These are phyloP conservation scores for Physaria fendleri DNA, from an alignment of 345 rosid genomes.

Conservation along the genomic window DNA sequence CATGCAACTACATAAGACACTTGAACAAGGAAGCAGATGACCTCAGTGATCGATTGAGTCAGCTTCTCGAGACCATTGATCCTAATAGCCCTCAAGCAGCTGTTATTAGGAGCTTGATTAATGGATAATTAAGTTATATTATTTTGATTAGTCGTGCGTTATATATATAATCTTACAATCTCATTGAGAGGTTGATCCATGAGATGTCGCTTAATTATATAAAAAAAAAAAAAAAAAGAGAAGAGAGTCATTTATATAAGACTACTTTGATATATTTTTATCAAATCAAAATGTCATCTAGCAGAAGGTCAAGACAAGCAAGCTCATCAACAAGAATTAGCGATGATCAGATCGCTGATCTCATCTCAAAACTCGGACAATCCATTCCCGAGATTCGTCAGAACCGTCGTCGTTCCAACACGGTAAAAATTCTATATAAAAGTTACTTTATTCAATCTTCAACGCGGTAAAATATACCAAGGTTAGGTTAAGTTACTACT, in stretches of 20 bases:
- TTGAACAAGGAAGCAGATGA: constrained; percentile 87
- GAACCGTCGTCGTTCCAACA: constrained; percentile 60
- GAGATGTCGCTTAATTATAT: not conserved
- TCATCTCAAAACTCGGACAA: constrained; percentile 74
- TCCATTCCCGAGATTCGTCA: constrained; percentile 87
- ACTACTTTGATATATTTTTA: not conserved
- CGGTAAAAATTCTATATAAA: constrained; percentile 38
- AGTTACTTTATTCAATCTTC: not conserved
- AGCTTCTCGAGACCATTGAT: constrained; percentile 77
- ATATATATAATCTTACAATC: constrained; percentile 2
- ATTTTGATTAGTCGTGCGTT: not conserved
- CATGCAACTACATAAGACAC: constrained; percentile 86
- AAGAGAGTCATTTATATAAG: constrained; percentile 8
- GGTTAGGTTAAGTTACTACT: not conserved
- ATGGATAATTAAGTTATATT: constrained; percentile 28
- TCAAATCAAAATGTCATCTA: constrained; percentile 65
- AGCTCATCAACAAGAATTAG: constrained; percentile 61
- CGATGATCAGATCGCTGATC: constrained; percentile 88
- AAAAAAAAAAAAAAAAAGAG: too few relatives aligned
- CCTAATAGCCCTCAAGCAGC: constrained; percentile 86
- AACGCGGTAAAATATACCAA: too few relatives aligned
- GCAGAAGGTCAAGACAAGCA: constrained; percentile 85
- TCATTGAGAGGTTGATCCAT: constrained; percentile 16
- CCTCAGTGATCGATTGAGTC: constrained; percentile 79
- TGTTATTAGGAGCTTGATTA: constrained; percentile 84